phyloP scores from a whole-genome alignment of 2,329 filamentous ascomycete genomes.

The Scytalidium sp. region DNA sequence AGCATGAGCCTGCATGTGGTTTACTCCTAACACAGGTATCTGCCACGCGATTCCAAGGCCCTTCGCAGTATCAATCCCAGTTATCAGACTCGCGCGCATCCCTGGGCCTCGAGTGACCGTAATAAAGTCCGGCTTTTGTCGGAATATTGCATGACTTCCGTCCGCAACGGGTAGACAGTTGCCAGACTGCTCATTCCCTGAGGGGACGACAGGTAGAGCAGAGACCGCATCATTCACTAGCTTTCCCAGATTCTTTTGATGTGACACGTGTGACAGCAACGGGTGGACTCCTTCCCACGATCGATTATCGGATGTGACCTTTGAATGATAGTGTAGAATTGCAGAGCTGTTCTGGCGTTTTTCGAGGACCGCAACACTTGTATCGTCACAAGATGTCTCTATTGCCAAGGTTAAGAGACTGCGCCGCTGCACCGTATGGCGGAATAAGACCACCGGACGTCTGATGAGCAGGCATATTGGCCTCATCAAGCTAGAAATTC shows the following conservation, averaged over 20 bases:
- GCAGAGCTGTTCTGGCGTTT: conserved; percentile 43
- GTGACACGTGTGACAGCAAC: conserved; percentile 68
- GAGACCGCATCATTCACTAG: conserved; percentile 65
- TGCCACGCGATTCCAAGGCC: conserved; percentile 82
- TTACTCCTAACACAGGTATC: conserved; percentile 78
- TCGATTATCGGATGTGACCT: conserved; percentile 76
- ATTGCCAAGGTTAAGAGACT: conserved; percentile 64
- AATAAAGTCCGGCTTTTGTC: conserved; percentile 72
- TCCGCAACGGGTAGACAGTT: conserved; percentile 10
- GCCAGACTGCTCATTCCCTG: conserved; percentile 12
- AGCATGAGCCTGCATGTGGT: conserved; percentile 98
- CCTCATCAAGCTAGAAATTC: conserved; percentile 24
- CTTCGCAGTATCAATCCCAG: conserved; percentile 82
- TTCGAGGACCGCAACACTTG: conserved; percentile 79
- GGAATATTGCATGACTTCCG: conserved; percentile 20
- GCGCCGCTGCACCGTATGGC: conserved; percentile 20
- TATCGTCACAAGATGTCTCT: conserved; percentile 90
- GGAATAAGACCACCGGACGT: conserved; percentile 7
- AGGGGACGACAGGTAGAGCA: conserved; percentile 36
- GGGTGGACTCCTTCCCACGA: conserved; percentile 78
- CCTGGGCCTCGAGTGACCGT: conserved; percentile 87
- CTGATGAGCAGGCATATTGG: conserved; percentile 21
- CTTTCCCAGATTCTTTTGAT: conserved; percentile 66
- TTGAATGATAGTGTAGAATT: conserved; percentile 73
- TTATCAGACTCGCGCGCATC: conserved; percentile 74